phyloP scores from a whole-genome alignment of 2,329 filamentous ascomycete genomes.

The Didymella lethalis region DNA sequence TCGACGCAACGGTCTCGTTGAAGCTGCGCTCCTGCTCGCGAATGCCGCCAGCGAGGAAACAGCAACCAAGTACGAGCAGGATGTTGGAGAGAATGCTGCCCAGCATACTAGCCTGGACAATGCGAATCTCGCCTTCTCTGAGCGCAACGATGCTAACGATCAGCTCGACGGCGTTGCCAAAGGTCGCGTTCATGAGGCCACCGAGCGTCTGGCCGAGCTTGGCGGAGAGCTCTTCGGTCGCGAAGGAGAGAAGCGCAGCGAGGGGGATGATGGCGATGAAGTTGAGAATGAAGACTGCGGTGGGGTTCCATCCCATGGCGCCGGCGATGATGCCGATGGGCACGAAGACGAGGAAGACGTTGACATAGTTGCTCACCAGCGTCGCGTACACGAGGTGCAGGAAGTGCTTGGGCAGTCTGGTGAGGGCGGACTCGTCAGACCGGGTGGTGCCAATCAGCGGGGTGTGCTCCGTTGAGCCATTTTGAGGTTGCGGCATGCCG shows the following conservation, averaged over 20 bases:
- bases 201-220: constrained; percentile 78
- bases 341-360: constrained; percentile 76
- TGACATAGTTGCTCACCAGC: constrained; percentile 65
- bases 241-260: constrained; percentile 76
- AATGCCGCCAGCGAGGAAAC: constrained; percentile 60
- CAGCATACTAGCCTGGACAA: constrained; percentile 98
- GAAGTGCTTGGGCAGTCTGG: constrained; percentile 42
- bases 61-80: constrained; percentile 71
- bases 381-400: constrained; percentile 53
- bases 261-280: constrained; percentile 82
- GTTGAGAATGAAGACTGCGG: constrained; percentile 76
- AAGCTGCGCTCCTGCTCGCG: constrained; percentile 62
- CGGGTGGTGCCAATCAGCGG: constrained; percentile 39
- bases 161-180: constrained; percentile 81
- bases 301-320: constrained; percentile 67
- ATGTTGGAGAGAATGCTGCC: constrained; percentile 96
- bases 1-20: constrained; percentile 78
- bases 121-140: constrained; percentile 83
- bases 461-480: constrained; percentile 43
- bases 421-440: constrained; percentile 39
- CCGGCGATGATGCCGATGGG: constrained; percentile 76
- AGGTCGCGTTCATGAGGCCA: constrained; percentile 77
- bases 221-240: constrained; percentile 77
- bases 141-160: constrained; percentile 93
- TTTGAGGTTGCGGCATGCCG: constrained; percentile 37